phyloP scores from a whole-genome alignment of 495 filamentous ascomycete genomes.

The Chaetomium cochliodes region DNA sequence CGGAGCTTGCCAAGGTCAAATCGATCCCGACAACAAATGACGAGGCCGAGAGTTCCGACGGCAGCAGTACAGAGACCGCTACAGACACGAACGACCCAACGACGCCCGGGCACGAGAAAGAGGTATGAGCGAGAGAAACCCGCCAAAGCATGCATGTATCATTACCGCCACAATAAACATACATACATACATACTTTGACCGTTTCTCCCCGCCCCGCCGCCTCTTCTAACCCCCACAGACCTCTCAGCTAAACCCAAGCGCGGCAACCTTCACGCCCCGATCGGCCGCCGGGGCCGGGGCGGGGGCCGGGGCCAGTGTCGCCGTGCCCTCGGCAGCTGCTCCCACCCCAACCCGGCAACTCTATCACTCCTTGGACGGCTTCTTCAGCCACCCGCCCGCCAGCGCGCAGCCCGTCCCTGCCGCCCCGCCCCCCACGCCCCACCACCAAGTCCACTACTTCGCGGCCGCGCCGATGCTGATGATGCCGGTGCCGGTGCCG shows the following conservation, averaged over 20 bases:
- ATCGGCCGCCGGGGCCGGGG: not conserved
- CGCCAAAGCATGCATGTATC: constrained; percentile 39
- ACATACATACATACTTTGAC: constrained; percentile 39
- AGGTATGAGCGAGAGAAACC: constrained; percentile 45
- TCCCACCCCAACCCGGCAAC: constrained; percentile 18
- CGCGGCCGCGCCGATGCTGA: constrained; percentile 20
- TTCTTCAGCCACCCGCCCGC: constrained; percentile 6
- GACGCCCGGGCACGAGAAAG: constrained; percentile 43
- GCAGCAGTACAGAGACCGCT: constrained; percentile 12
- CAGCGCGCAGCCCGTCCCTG: constrained; percentile 9
- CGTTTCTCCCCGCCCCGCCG: constrained; percentile 35
- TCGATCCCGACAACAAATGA: constrained; percentile 19
- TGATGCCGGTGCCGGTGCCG: constrained; percentile 25
- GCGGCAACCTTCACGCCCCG: constrained; percentile 56
- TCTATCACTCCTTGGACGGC: constrained; percentile 5
- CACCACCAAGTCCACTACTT: constrained; percentile 14
- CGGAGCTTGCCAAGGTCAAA: constrained; percentile 41
- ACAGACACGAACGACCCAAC: constrained; percentile 22
- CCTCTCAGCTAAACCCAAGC: constrained; percentile 53
- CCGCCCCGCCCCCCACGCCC: constrained; percentile 1
- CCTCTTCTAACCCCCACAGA: constrained; percentile 37
- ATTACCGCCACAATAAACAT: constrained; percentile 26
- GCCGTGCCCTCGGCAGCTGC: not conserved
- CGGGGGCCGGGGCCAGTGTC: too few relatives aligned
- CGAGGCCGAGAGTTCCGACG: constrained; percentile 12